Base-by-base conservation (phyloP, 2,329 filamentous ascomycete species). In the Thyridium curvatum region DNA sequence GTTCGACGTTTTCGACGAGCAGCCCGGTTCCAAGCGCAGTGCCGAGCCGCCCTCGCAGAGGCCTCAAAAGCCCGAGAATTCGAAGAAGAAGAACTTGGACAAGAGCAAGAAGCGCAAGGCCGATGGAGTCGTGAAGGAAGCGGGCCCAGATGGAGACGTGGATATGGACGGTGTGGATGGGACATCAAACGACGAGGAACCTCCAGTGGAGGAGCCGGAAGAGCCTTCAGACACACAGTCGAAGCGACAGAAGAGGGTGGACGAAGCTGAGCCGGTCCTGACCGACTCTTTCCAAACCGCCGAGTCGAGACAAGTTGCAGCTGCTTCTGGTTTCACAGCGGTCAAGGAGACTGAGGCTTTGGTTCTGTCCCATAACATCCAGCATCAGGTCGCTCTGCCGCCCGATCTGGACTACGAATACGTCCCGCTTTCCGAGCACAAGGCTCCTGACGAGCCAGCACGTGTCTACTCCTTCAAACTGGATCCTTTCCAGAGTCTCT, bases 211-310 rank as follows among this genome's bases (percentile, higher is more conserved):
- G n/a, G 58, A 59, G 29, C 61, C 63, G n/a, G 54, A 61, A 15
- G 59, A 65, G 17, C 52, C 59, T 16, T 62, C 64, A 2, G 64
- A 69, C 31, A 67, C 65, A 32, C 66, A 79, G 34, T 63, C 57
- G 43, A 88, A 87, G 61, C 79, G 84, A 49, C 71, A 74, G 38
- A 72, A 77, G 49, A 74, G 79, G 55, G 72, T 79, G 39, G 68
- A 62, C 37, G 84, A 84, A 52, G 77, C 78, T 9, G 84, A 83
- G 45, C 87, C 91, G 5, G 82, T 97, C 34, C 77, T 97, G 51
- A 89, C 91, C 15, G 93, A 98, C 66, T 81, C 84, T 12, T 98
- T 98, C 61, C 82, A 97, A 67, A 97, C 93, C 12, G 90, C 93
- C 56, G 82, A 95, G 65, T 94, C 90, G 46, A 77, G 91, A 71